Base-by-base conservation (phyloP, 1,284 basidiomycete species). In the Ceratobasidium papillatum region DNA sequence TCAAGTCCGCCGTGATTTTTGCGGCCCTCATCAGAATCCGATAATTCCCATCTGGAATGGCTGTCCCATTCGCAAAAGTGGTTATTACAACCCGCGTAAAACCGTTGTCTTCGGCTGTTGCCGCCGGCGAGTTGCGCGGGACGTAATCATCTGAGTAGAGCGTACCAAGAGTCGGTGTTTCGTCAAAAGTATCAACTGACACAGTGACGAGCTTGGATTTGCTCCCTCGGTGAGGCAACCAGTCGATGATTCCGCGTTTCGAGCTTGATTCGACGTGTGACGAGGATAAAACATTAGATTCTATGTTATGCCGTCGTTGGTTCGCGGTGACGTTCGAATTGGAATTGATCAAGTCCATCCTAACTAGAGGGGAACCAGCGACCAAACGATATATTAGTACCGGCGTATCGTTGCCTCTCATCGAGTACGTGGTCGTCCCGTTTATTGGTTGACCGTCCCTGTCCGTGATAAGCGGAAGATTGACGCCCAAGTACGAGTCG, bases 311-410 rank as follows among this genome's bases (percentile, higher is more conserved):
- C 22, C 58, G 58, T 22, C 36, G 58, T 17, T 61, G 34, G 17
- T 61, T 62, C 30, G 54, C 17, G 19, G 61, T 30, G 61, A 45
- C 25, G 25, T 63, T 63, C 12, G n/a, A 5, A 7, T 8, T 14
- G 2, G 61, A 8, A 81, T 69, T 65, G 27, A 84, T 79, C 27
- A 84, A 79, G 74, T 84, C 82, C 74, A 83, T 78, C 51, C 78
- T 73, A 12, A 83, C 43, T 4, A 78, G 75, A 3, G 81, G 79
- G 4, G 82, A 80, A 12, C 83, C 83, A 9, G 80, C 81, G 19
- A 79, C 79, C 3, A 80, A 78, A 22, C 82, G 79, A 54, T 78
- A 77, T 14, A 69, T 4, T 17, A 77, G 34, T 2, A n/a, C 19
- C 8, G 75, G 78, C 49, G 54, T 72, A 47, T 75, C 69, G 45